Evolutionary conservation across 2,329 filamentous ascomycete species (phyloP).

Genomic region (Colletotrichum salicis): DNA sequence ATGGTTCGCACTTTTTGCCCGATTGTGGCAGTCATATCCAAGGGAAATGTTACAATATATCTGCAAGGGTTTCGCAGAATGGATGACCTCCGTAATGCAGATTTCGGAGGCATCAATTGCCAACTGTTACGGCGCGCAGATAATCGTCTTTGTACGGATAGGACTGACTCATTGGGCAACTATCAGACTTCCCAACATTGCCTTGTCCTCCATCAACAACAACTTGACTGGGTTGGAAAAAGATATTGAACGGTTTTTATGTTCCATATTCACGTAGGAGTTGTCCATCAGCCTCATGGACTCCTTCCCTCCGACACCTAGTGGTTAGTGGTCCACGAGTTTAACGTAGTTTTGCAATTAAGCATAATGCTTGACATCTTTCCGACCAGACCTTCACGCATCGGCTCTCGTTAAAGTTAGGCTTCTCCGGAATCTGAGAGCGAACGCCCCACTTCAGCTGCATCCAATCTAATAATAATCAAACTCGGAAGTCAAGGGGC

Average conservation of each 20-base stretch:
- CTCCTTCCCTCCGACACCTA: not conserved
- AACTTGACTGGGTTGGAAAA: not conserved
- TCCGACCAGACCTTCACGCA: not conserved
- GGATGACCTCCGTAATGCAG: too few relatives aligned
- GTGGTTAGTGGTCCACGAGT: not conserved
- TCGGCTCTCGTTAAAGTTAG: not conserved
- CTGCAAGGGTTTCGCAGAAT: too few relatives aligned
- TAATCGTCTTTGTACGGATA: not conserved
- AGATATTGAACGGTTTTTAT: not conserved
- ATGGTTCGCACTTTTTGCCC: too few relatives aligned
- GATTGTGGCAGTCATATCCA: too few relatives aligned
- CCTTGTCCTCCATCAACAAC: not conserved
- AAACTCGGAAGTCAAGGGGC: too few relatives aligned
- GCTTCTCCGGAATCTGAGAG: not conserved
- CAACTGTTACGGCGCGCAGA: too few relatives aligned
- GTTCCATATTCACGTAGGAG: not conserved
- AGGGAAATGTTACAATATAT: too few relatives aligned
- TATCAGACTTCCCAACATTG: not conserved
- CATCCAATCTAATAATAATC: not conserved
- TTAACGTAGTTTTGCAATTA: slow-evolving; percentile 6
- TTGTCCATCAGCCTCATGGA: not conserved
- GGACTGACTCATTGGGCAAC: not conserved
- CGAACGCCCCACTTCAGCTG: not conserved
- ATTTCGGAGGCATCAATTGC: too few relatives aligned
- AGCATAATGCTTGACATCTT: slow-evolving; percentile 17